Base-by-base conservation (phyloP, 306 rosid genomes). In the Cajanus cajan region DNA sequence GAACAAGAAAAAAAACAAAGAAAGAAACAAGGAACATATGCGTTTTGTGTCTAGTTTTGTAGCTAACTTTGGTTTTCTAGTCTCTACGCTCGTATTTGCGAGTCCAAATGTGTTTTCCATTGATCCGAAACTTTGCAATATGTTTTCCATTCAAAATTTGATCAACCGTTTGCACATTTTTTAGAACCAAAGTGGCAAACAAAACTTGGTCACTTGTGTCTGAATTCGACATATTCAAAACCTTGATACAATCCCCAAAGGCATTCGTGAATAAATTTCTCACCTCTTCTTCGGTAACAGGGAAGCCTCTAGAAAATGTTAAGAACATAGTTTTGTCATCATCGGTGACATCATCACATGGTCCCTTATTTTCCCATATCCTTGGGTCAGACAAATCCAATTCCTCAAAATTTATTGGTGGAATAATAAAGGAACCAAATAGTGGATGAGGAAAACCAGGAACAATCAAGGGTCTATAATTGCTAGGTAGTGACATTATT, bases 71-170 rank as follows among this genome's bases (percentile, higher is more conserved):
- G 15, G 39, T 13, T 48, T 13, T 48, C 43, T 79, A 87, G 0
- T 88, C 90, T 19, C 93, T 78, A 0, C 88, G 87, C 12, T 85
- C 89, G 43, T 86, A 87, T 71, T 87, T 90, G 7, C 94, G 88
- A 70, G 94, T 90, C 94, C 94, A 90, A 0, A 92, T 87, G 61
- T 88, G 91, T 33, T 85, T 91, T 0, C 94, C 88, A n/a, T 84
- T 84, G n/a, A 87, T 43, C 21, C 70, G 75, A 47, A 85, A 78
- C 73, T 90, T 90, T 0, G 92, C 71, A 10, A 86, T 78, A 2
- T 31, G 55, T 4, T 44, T 76, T 8, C 97, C 91, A 0, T 62
- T 41, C 48, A 90, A 68, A 72, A 90, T 87, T 6, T 2, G 58
- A 68, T 92, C 92, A 24, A 88, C 71, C 3, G 28, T 43, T 0